These are phyloP conservation scores for Austroboletus festivus DNA, from an alignment of 768 basidiomycete genomes.

Conservation along the genomic window DNA sequence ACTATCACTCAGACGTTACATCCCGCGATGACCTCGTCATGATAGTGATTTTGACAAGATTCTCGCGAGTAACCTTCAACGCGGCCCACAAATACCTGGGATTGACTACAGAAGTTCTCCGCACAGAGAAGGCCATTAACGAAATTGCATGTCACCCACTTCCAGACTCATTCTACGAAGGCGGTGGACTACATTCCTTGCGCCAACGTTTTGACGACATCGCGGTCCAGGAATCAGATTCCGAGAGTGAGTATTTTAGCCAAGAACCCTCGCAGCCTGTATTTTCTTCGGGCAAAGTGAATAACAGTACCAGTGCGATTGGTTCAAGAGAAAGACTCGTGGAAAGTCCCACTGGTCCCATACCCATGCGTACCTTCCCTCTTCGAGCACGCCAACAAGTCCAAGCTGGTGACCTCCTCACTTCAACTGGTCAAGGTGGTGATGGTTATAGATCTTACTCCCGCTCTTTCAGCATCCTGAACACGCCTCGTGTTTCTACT, in stretches of 20 bases:
- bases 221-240: slow-evolving; percentile 41
- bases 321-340: slow-evolving; percentile 23
- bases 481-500: slow-evolving; percentile 44
- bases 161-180: slow-evolving; percentile 86
- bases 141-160: slow-evolving; percentile 95
- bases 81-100: slow-evolving; percentile 97
- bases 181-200: slow-evolving; percentile 84
- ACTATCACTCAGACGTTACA: neutral
- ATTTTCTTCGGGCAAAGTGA: slow-evolving; percentile 20
- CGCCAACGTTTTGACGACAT: slow-evolving; percentile 84
- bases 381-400: slow-evolving; percentile 47
- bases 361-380: slow-evolving; percentile 22
- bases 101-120: slow-evolving; percentile 88
- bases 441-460: slow-evolving; percentile 45
- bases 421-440: slow-evolving; percentile 47
- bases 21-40: slow-evolving; percentile 10
- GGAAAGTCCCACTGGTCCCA: slow-evolving; percentile 21
- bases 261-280: slow-evolving; percentile 15
- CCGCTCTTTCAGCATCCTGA: slow-evolving; percentile 49
- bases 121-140: slow-evolving; percentile 96
- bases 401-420: slow-evolving; percentile 75
- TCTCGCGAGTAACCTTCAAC: slow-evolving; percentile 95
- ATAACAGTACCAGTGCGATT: slow-evolving; percentile 10
- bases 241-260: slow-evolving; percentile 58
- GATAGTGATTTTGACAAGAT: slow-evolving; percentile 88